phyloP scores from a whole-genome alignment of 352 stramenopile species.

The Pythium pyrilobum region DNA sequence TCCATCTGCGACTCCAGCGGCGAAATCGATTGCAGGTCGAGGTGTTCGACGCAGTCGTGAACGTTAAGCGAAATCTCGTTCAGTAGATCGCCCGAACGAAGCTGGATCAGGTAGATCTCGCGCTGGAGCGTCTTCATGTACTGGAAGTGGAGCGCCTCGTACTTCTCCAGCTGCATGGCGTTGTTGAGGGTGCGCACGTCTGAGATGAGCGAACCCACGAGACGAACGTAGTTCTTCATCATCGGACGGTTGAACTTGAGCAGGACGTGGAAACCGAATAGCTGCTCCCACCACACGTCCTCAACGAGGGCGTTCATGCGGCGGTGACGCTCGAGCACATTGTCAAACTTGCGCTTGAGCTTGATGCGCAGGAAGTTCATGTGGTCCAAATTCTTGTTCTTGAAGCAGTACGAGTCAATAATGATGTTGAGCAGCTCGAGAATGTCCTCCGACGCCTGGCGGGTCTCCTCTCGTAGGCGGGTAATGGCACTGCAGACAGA shows the following conservation, averaged over 20 bases:
- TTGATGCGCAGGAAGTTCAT: slow-evolving; percentile 80
- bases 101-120: slow-evolving; percentile 77
- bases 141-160: slow-evolving; percentile 59
- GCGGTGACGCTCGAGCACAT: slow-evolving; percentile 34
- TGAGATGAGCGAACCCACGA: slow-evolving; percentile 57
- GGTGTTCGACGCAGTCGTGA: slow-evolving; percentile 39
- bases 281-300: slow-evolving; percentile 80
- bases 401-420: slow-evolving; percentile 83
- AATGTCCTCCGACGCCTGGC: slow-evolving; percentile 44
- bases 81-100: slow-evolving; percentile 53
- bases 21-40: slow-evolving; percentile 42
- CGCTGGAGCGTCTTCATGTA: slow-evolving; percentile 80
- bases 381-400: slow-evolving; percentile 81
- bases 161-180: slow-evolving; percentile 77
- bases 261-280: slow-evolving; percentile 54
- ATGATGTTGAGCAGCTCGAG: slow-evolving; percentile 76
- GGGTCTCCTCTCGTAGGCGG: slow-evolving; percentile 44
- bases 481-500: slow-evolving; percentile 39
- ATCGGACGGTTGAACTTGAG: slow-evolving; percentile 74
- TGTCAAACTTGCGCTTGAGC: slow-evolving; percentile 68
- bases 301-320: slow-evolving; percentile 58
- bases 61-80: slow-evolving; percentile 65
- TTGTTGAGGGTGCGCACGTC: slow-evolving; percentile 68
- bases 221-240: slow-evolving; percentile 56
- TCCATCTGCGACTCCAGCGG: slow-evolving; percentile 67